phyloP scores from a whole-genome alignment of 2,329 filamentous ascomycete species.

The Curvularia sp. region DNA sequence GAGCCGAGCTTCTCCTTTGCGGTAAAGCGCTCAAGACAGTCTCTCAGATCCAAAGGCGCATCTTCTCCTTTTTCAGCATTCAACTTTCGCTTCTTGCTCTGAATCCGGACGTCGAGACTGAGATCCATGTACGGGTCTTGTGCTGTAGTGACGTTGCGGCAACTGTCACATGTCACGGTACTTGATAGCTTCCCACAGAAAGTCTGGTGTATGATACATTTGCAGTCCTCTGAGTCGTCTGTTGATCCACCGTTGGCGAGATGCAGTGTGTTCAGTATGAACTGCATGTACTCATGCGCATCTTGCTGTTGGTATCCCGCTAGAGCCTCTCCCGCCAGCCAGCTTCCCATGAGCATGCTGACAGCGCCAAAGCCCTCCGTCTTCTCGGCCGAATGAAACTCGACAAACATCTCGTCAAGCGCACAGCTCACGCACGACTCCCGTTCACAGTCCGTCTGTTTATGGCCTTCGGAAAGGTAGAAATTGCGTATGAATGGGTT shows the following conservation, averaged over 20 bases:
- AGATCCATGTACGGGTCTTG: slow-evolving; percentile 91
- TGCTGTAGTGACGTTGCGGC: slow-evolving; percentile 79
- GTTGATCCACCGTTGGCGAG: slow-evolving; percentile 70
- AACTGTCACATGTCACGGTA: slow-evolving; percentile 89
- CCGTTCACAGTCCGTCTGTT: slow-evolving; percentile 72
- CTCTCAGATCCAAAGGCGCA: slow-evolving; percentile 52
- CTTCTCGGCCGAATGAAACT: slow-evolving; percentile 73
- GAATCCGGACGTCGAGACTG: slow-evolving; percentile 80
- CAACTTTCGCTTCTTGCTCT: slow-evolving; percentile 70
- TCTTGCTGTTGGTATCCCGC: slow-evolving; percentile 96
- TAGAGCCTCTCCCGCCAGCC: slow-evolving; percentile 74
- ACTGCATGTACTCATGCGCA: slow-evolving; percentile 96
- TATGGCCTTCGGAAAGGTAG: slow-evolving; percentile 90
- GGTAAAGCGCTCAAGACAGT: slow-evolving; percentile 86
- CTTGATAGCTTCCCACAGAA: slow-evolving; percentile 93
- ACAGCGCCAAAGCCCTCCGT: slow-evolving; percentile 90
- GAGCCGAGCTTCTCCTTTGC: slow-evolving; percentile 74
- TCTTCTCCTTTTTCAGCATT: slow-evolving; percentile 46
- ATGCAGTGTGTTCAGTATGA: slow-evolving; percentile 89
- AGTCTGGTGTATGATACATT: slow-evolving; percentile 91
- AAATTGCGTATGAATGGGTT: slow-evolving; percentile 91
- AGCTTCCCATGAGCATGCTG: slow-evolving; percentile 86
- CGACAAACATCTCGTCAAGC: slow-evolving; percentile 67
- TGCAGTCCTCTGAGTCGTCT: slow-evolving; percentile 61
- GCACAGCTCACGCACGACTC: slow-evolving; percentile 67